phyloP scores from a whole-genome alignment of 192 early-diverging fungal species.

The Coemansia sp. region DNA sequence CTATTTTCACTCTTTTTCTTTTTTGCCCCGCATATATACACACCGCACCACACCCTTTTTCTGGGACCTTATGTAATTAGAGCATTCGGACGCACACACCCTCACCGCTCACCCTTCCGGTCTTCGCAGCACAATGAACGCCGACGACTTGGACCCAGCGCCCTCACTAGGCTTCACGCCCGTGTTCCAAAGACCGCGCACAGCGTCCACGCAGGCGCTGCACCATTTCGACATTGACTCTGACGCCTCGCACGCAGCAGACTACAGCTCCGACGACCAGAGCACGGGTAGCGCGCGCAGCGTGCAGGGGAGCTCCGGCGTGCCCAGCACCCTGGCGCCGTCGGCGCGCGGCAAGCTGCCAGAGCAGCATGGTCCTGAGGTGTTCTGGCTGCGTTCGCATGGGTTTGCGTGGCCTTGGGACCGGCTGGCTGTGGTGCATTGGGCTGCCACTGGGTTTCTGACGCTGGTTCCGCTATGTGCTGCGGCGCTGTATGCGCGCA shows the following conservation, averaged over 20 bases:
- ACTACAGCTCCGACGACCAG: slow-evolving; percentile 3
- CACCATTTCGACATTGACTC: slow-evolving; percentile 35
- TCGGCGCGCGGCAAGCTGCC: slow-evolving; percentile 19
- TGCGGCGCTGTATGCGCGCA: slow-evolving; percentile 26
- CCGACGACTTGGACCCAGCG: not conserved
- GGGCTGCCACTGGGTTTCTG: slow-evolving; percentile 20
- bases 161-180: slow-evolving; percentile 10
- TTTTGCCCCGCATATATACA: no score
- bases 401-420: slow-evolving; percentile 49
- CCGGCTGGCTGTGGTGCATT: slow-evolving; percentile 44
- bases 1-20: no score
- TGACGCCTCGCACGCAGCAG: no score
- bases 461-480: slow-evolving; percentile 8
- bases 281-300: slow-evolving; percentile 7
- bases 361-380: slow-evolving; percentile 30
- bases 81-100: no score
- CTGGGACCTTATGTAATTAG: no score
- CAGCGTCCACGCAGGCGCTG: slow-evolving; percentile 45
- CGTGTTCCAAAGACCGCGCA: slow-evolving; percentile 25
- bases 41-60: no score
- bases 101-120: no score
- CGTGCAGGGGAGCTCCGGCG: not conserved
- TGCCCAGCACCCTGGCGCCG: not conserved
- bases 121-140: not conserved
- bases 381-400: slow-evolving; percentile 44